A percentile compares a stretch with the other conserved stretches of the same genome.
phyloP scores from a whole-genome alignment of 352 stramenopile species.

The Blastocystis sp. region DNA sequence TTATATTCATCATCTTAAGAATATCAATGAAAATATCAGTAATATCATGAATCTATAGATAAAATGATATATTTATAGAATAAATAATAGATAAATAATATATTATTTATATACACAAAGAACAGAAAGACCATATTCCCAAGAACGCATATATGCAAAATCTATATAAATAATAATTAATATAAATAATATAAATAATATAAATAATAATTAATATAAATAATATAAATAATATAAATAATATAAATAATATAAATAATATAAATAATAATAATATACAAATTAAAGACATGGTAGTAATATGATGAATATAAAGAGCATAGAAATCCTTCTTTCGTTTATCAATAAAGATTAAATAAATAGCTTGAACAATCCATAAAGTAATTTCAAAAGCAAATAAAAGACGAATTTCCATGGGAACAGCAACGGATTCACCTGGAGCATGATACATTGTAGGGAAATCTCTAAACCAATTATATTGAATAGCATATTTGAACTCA shows the following conservation, averaged over 20 bases:
- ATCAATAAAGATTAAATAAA: conserved; percentile 25
- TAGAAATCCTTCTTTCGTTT: conserved; percentile 38
- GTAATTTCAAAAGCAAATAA: conserved; percentile 28
- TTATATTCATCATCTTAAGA: conserved; percentile 33
- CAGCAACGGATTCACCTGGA: background rate
- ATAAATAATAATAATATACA: conserved; percentile 1
- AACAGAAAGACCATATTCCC: no score
- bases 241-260: background rate
- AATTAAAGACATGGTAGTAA: conserved; percentile 15
- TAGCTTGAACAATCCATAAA: conserved; percentile 29
- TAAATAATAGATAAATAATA: conserved; percentile 28
- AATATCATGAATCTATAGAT: conserved; percentile 16
- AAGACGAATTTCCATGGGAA: conserved; percentile 1
- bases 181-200: conserved; percentile 14
- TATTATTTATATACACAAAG: no score
- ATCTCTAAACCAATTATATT: conserved; percentile 27
- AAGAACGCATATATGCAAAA: conserved; percentile 14
- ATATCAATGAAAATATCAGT: conserved; percentile 30
- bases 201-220: conserved; percentile 9
- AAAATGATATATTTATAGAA: background rate
- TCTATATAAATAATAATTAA: background rate
- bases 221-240: conserved; percentile 11
- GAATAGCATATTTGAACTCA: conserved; percentile 11
- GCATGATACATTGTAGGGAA: background rate
- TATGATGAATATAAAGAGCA: conserved; percentile 27